Evolutionary conservation across 2,329 filamentous ascomycete genomes (phyloP), one percentile per base, ranked within the genome.

Genomic region (Neopestalotiopsis sp.): DNA sequence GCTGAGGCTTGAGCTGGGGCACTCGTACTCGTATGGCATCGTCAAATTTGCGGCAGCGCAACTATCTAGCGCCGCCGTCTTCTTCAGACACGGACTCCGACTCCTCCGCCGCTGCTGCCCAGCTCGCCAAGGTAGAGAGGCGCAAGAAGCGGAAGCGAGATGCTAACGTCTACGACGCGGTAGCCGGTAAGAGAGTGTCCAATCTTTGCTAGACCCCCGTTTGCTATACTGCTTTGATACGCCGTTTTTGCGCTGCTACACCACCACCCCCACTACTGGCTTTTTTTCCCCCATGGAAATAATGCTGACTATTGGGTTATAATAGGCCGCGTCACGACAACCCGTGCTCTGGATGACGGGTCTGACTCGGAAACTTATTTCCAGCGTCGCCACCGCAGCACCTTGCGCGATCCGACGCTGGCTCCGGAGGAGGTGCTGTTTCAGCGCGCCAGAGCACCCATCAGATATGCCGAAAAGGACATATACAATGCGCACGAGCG

Each of bases 401-500:
- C 38, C 32, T 71, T 76, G 24, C 77, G 77, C 65, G 77, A 82
- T 66, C 72, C 79, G 5, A 76, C 75, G 9, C 80, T 92, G 5
- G 84, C 90, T 1, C 91, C 92, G 2, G 92, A 94, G 67, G 90
- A 93, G 69, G 88, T 91, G 1, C 85, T 95, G 4, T 94, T 93
- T 78, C 88, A 88, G 34, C 86, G 87, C 61, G 84, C 84, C 71
- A 82, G 87, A 69, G 92, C 92, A 1, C 92, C 92, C 2, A 80
- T 84, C 24, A 89, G 92, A 66, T 94, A 90, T 75, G 87, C 87
- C 67, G 92, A 94, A 79, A 86, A 89, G 69, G 92, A 94, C 78
- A 84, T 91, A 70, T 95, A 94, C 81, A 89, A 88, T 74, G 87
- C 90, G 4, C 86, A 91, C 76, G 87, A 89, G 67, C 78, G 83